A percentile compares a stretch with the other conserved stretches of the same genome.
phyloP scores from a whole-genome alignment of 768 basidiomycete genomes.

The Kwoniella botswanensis region DNA sequence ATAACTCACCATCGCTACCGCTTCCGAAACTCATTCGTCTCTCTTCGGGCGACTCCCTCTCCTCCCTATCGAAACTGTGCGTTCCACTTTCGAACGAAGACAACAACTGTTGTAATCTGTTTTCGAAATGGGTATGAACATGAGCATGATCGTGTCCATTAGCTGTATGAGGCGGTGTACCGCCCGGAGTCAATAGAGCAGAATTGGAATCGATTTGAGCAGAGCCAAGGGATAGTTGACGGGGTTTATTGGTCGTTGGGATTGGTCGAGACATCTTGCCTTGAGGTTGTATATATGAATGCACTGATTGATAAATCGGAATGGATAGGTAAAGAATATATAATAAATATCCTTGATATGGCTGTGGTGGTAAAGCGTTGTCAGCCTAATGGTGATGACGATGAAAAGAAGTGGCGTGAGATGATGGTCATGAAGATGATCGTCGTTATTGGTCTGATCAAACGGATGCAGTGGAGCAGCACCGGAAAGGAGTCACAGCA shows the following conservation, averaged over 20 bases:
- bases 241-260: slow-evolving; percentile 19
- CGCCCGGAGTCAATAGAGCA: slow-evolving; percentile 16
- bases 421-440: background rate
- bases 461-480: too few species aligned
- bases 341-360: background rate
- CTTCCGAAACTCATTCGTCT: slow-evolving; percentile 25
- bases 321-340: background rate
- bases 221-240: slow-evolving; percentile 8
- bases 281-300: background rate
- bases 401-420: background rate
- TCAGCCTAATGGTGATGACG: background rate
- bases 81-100: slow-evolving; percentile 29
- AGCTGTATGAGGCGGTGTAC: slow-evolving; percentile 23
- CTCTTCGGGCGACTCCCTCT: slow-evolving; percentile 24
- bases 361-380: background rate
- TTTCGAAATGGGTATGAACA: slow-evolving; percentile 5
- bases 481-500: background rate
- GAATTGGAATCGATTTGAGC: slow-evolving; percentile 7
- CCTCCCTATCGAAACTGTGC: slow-evolving; percentile 27
- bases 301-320: background rate
- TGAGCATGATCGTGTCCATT: background rate
- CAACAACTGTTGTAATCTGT: slow-evolving; percentile 21
- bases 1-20: slow-evolving; percentile 25
- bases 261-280: slow-evolving; percentile 29
- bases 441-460: too few species aligned